These are phyloP conservation scores for Lentinula novae-zelandiae DNA, from an alignment of 1,284 basidiomycete species.

Conservation along the genomic window DNA sequence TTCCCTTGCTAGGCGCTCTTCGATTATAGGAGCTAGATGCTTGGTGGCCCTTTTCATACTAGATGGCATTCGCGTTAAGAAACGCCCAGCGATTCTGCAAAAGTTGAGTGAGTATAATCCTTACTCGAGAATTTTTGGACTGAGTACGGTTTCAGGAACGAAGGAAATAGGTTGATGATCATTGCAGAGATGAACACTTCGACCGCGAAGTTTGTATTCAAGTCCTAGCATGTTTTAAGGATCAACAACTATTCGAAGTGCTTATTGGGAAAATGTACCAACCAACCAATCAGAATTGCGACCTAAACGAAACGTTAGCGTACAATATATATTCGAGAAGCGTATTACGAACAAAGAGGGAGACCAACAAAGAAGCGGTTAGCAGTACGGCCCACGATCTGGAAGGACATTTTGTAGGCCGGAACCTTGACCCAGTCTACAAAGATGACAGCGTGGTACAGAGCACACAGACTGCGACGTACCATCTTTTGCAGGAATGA, in stretches of 20 bases:
- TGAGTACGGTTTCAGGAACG: slow-evolving; percentile 8
- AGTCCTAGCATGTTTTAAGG: neutral
- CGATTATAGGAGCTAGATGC: slow-evolving; percentile 1
- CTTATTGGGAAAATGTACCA: slow-evolving; percentile 10
- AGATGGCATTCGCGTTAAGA: slow-evolving; percentile 1
- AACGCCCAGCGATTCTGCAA: neutral
- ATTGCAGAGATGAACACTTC: neutral
- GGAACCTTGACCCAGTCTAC: slow-evolving; percentile 27
- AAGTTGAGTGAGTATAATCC: neutral
- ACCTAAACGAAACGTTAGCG: neutral
- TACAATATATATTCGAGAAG: neutral
- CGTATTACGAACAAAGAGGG: slow-evolving; percentile 26
- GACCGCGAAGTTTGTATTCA: slow-evolving; percentile 5
- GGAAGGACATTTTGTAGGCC: slow-evolving; percentile 14
- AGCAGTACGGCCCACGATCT: slow-evolving; percentile 23
- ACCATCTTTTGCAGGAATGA: slow-evolving; percentile 9
- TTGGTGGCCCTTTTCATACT: neutral
- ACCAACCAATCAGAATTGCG: slow-evolving; percentile 14
- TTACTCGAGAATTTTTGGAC: neutral
- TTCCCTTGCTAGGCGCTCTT: slow-evolving; percentile 3
- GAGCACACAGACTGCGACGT: neutral
- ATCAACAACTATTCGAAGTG: neutral
- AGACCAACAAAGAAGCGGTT: slow-evolving; percentile 32
- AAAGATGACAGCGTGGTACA: neutral
- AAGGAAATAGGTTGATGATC: slow-evolving; percentile 9